A percentile compares a stretch with the other conserved stretches of the same genome.
Evolutionary conservation across 2,329 filamentous ascomycete genomes (phyloP).

Genomic region (Hypoxylon sp.): DNA sequence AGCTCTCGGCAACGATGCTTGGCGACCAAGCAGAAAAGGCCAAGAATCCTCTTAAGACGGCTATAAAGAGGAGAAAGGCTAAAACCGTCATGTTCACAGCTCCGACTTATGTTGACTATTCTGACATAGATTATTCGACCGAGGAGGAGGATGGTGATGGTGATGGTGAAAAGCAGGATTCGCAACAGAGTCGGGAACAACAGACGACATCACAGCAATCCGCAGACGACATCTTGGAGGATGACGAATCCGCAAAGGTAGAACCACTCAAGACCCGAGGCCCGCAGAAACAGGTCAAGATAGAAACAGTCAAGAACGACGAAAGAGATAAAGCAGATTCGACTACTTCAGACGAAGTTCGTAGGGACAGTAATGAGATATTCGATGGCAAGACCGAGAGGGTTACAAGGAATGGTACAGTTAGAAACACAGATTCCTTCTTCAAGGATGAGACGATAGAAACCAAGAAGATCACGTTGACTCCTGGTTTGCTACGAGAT

Average conservation of each 20-base stretch:
- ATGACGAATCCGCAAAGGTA: constrained; percentile 69
- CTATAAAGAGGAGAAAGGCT: constrained; percentile 83
- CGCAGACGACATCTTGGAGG: constrained; percentile 54
- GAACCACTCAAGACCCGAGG: constrained; percentile 68
- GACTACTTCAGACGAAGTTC: constrained; percentile 45
- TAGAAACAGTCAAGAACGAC: constrained; percentile 55
- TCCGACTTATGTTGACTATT: constrained; percentile 90
- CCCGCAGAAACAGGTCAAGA: constrained; percentile 59
- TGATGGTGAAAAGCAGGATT: constrained; percentile 58
- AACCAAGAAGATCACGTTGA: constrained; percentile 97
- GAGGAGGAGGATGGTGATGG: constrained; percentile 77
- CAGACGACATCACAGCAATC: constrained; percentile 51
- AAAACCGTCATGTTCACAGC: constrained; percentile 90
- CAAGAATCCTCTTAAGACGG: constrained; percentile 85
- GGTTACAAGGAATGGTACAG: constrained; percentile 85
- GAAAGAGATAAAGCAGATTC: constrained; percentile 55
- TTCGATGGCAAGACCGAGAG: constrained; percentile 69
- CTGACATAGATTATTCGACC: constrained; percentile 86
- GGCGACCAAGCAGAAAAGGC: constrained; percentile 80
- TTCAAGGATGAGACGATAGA: constrained; percentile 97
- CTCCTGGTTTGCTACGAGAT: constrained; percentile 90
- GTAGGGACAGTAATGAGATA: constrained; percentile 76
- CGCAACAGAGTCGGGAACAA: constrained; percentile 53
- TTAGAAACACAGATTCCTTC: constrained; percentile 95
- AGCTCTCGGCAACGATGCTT: constrained; percentile 75